Percentiles rank a stretch among this genome's conserved stretches.
Evolutionary conservation across 192 early-diverging fungal species (phyloP).

Genomic region (Coemansia sp.): DNA sequence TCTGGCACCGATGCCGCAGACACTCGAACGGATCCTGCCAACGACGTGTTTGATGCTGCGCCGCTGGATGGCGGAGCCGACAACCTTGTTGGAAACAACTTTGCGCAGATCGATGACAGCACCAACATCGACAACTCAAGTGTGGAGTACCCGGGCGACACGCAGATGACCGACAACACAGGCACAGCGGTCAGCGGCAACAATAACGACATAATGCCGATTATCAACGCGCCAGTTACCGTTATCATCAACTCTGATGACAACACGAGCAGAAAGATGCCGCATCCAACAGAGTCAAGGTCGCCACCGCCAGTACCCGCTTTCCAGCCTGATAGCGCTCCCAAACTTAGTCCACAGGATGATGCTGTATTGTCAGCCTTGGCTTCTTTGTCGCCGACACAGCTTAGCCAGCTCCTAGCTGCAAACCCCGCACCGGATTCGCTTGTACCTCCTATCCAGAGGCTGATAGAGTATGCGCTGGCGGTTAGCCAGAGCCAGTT

Average conservation of each 20-base stretch:
- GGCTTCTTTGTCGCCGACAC: background rate
- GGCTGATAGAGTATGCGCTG: slow-evolving; percentile 7
- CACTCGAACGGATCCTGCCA: background rate
- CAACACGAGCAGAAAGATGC: background rate
- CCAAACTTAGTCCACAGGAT: background rate
- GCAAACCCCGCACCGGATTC: background rate
- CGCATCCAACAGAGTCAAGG: background rate
- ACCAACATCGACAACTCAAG: slow-evolving; percentile 25
- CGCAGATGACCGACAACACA: slow-evolving; percentile 43
- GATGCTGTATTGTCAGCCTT: background rate
- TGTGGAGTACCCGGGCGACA: slow-evolving; percentile 34
- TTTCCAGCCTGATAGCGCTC: background rate
- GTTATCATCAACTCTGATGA: slow-evolving; percentile 39
- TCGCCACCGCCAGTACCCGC: background rate
- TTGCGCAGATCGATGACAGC: slow-evolving; percentile 41
- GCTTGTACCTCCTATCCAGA: background rate
- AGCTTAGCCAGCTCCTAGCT: background rate
- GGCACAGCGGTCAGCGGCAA: slow-evolving; percentile 49
- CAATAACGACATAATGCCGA: slow-evolving; percentile 52
- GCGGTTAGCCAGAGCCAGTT: slow-evolving; percentile 6
- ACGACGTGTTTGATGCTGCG: background rate
- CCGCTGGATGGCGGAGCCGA: slow-evolving; percentile 3
- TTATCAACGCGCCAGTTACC: slow-evolving; percentile 50
- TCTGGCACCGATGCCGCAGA: background rate
- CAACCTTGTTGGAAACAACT: slow-evolving; percentile 40